A percentile compares a stretch with the other conserved stretches of the same genome.
Conservation (phyloP, 139 green algal genomes). For the Chlorella ohadii region DNA sequence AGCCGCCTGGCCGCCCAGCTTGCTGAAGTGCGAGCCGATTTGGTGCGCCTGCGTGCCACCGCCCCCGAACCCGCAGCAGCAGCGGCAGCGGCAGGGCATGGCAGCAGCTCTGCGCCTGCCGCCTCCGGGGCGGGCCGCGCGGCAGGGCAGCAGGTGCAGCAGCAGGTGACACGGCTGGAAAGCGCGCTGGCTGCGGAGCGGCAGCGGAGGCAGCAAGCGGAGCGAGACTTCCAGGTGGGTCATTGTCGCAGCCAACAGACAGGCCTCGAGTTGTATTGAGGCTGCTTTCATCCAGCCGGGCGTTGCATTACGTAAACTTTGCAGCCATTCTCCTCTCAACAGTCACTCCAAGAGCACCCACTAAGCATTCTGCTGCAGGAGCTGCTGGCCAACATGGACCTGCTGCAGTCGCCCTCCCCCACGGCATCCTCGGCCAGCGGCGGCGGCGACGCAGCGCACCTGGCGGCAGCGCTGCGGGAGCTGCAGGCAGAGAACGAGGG, state of each 20-base stretch:
- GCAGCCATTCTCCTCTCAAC: no score
- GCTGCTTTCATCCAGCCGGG: no score
- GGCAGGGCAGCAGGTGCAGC: neutral
- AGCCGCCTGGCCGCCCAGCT: neutral
- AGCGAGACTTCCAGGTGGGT: constrained; percentile 24
- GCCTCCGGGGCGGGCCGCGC: neutral
- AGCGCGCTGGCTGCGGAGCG: constrained; percentile 2
- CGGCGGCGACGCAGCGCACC: neutral
- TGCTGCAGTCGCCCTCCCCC: neutral
- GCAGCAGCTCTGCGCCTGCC: neutral
- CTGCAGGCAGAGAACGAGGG: constrained; percentile 5
- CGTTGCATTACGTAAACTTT: no score
- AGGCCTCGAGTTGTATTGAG: no score
- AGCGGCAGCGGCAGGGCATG: neutral
- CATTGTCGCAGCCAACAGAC: no score
- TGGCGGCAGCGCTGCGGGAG: constrained; percentile 9
- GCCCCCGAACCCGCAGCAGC: neutral
- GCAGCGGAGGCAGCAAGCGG: constrained; percentile 15
- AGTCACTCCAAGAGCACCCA: no score
- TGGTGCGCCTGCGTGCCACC: neutral
- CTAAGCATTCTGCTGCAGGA: neutral
- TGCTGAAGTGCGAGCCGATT: neutral
- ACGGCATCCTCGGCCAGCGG: neutral
- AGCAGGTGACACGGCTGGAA: constrained; percentile 37
- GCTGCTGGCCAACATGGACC: constrained; percentile 19